Evolutionary conservation across 441 rosid genomes (phyloP).

Genomic region (Isatis lusitanica): DNA sequence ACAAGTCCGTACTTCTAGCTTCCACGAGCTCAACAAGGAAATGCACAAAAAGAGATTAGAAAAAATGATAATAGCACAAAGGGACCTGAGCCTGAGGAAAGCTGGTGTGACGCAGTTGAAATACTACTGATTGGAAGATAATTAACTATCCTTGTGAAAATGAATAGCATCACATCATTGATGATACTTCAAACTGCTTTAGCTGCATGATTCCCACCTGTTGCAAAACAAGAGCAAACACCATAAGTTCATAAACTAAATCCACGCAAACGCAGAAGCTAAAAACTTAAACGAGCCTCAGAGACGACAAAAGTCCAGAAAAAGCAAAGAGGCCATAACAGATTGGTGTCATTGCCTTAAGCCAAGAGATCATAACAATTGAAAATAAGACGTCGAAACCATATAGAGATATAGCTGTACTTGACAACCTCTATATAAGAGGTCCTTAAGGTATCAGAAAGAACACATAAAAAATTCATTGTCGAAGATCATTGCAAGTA

Average conservation of each 20-base stretch:
- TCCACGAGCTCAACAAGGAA: not conserved
- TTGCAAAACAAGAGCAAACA: constrained; percentile 2
- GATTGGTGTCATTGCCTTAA: not conserved
- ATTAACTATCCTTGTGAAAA: not conserved
- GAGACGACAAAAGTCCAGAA: not conserved
- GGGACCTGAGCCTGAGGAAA: not conserved
- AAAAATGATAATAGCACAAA: constrained; percentile 18
- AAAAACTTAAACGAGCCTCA: not conserved
- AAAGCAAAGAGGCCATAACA: not conserved
- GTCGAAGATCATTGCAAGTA: no score
- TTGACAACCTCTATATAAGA: not conserved
- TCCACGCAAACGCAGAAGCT: not conserved
- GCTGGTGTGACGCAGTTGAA: constrained; percentile 14
- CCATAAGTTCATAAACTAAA: constrained; percentile 2
- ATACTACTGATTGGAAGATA: constrained; percentile 15
- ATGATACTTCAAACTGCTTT: constrained; percentile 25
- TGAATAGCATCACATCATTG: not conserved
- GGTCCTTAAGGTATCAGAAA: not conserved
- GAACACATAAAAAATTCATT: not conserved
- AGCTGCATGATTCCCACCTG: constrained; percentile 18
- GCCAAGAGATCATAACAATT: not conserved
- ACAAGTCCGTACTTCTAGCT: constrained; percentile 23
- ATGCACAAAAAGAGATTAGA: not conserved
- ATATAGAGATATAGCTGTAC: not conserved
- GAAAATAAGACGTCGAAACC: not conserved